Evolutionary conservation across 768 basidiomycete genomes (phyloP).

Genomic region (Tricholoma sp.): DNA sequence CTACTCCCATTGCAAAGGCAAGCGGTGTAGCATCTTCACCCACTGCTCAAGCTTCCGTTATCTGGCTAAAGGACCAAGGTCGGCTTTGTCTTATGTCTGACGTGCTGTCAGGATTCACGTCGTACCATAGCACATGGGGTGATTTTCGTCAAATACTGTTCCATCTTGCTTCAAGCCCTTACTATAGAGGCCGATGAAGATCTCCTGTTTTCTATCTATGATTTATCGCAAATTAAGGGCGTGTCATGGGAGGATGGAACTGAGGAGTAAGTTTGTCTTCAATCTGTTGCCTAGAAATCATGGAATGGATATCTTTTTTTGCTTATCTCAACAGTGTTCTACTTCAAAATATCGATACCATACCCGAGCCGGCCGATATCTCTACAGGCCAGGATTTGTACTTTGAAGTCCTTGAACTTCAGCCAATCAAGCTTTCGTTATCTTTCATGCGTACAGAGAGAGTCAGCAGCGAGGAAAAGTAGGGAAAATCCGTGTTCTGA

Average conservation of each 20-base stretch:
- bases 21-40: constrained; percentile 79
- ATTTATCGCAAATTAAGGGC: constrained; percentile 89
- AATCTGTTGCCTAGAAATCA: neutral
- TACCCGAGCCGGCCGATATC: constrained; percentile 67
- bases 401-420: constrained; percentile 92
- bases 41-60: constrained; percentile 81
- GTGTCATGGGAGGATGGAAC: constrained; percentile 79
- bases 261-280: constrained; percentile 55
- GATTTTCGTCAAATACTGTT: constrained; percentile 96
- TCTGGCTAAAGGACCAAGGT: constrained; percentile 95
- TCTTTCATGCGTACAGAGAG: constrained; percentile 98
- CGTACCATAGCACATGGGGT: constrained; percentile 83
- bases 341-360: constrained; percentile 62
- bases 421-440: constrained; percentile 86
- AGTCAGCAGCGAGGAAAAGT: constrained; percentile 93
- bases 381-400: constrained; percentile 77
- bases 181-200: constrained; percentile 98
- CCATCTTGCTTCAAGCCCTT: constrained; percentile 87
- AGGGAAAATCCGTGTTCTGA: constrained; percentile 18
- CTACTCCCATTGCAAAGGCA: constrained; percentile 77
- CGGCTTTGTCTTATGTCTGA: constrained; percentile 8
- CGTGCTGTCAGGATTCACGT: neutral
- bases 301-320: constrained; percentile 1
- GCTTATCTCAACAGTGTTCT: constrained; percentile 47
- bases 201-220: constrained; percentile 86